Percentiles rank a stretch among this genome's conserved stretches.
Evolutionary conservation across 768 basidiomycete genomes (phyloP).

Genomic region (Dioszegia hungarica): DNA sequence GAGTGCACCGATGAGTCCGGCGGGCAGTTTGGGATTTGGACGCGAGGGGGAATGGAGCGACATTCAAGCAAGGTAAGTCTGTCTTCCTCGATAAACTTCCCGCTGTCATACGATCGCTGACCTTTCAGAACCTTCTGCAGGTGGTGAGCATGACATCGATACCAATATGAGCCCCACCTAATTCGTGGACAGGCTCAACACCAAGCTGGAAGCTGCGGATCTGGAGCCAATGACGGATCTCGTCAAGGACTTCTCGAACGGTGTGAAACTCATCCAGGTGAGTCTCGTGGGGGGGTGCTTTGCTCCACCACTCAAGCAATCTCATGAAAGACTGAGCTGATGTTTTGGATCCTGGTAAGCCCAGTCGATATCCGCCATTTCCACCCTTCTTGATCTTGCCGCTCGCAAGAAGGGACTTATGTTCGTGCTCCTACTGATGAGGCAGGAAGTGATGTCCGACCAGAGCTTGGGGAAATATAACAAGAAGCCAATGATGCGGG

Average conservation of each 20-base stretch:
- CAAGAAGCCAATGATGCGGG: conserved; percentile 77
- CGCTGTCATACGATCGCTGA: not conserved
- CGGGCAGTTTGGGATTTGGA: conserved; percentile 9
- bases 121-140: conserved; percentile 43
- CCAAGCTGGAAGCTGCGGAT: conserved; percentile 79
- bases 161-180: not conserved
- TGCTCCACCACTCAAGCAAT: not conserved
- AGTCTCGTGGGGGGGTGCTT: conserved; percentile 49
- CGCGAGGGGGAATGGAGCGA: conserved; percentile 22
- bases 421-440: not conserved
- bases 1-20: conserved; percentile 22
- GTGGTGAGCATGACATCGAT: conserved; percentile 29
- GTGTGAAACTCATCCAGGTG: conserved; percentile 89
- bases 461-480: conserved; percentile 88
- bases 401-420: too few species aligned
- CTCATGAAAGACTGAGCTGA: too few species aligned
- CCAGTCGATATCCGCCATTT: not conserved
- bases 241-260: conserved; percentile 85
- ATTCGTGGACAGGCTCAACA: conserved; percentile 71
- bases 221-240: conserved; percentile 85
- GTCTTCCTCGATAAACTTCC: too few species aligned
- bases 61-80: conserved; percentile 26
- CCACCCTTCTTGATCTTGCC: not conserved
- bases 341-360: conserved; percentile 12
- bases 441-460: conserved; percentile 92